Evolutionary conservation across 1,139 yeast genomes (phyloP).

Genomic region (Zygoascus sp.): DNA sequence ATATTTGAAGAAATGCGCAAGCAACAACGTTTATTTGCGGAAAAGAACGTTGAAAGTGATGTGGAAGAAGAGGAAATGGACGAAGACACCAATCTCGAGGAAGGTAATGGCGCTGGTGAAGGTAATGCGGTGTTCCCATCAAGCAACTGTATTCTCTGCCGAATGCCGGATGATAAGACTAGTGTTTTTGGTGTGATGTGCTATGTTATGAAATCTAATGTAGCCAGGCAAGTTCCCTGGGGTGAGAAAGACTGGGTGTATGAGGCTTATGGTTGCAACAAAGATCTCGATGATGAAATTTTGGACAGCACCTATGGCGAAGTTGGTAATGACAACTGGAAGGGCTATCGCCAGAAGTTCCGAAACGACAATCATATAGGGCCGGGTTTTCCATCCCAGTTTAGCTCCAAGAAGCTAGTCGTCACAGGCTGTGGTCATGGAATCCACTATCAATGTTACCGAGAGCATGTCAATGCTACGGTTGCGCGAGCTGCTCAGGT

Average conservation of each 20-base stretch:
- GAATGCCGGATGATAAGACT: conserved; percentile 65
- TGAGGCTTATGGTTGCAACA: conserved; percentile 55
- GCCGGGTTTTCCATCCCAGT: conserved; percentile 58
- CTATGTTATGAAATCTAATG: conserved; percentile 55
- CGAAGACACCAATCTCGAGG: conserved; percentile 27
- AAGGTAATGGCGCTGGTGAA: conserved; percentile 32
- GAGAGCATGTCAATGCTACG: conserved; percentile 54
- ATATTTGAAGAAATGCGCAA: conserved; percentile 67
- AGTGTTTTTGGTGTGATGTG: conserved; percentile 76
- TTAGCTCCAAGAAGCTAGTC: conserved; percentile 42
- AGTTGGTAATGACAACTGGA: conserved; percentile 38
- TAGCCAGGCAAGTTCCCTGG: conserved; percentile 60
- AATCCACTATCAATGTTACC: conserved; percentile 77
- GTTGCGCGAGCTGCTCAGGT: conserved; percentile 61
- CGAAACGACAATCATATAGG: conserved; percentile 51
- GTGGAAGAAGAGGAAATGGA: conserved; percentile 28
- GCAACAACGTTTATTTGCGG: conserved; percentile 63
- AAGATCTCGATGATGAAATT: conserved; percentile 43
- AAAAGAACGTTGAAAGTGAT: conserved; percentile 39
- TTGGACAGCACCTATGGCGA: conserved; percentile 33
- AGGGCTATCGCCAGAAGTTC: conserved; percentile 35
- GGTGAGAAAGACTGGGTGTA: conserved; percentile 61
- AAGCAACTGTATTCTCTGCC: conserved; percentile 82
- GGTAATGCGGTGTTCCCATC: conserved; percentile 70
- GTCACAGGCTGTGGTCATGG: conserved; percentile 92